Percentiles rank a stretch among this genome's conserved stretches.
These are phyloP conservation scores for Protea cynaroides DNA, from an alignment of 164 flowering plant genomes.

Conservation along the genomic window DNA sequence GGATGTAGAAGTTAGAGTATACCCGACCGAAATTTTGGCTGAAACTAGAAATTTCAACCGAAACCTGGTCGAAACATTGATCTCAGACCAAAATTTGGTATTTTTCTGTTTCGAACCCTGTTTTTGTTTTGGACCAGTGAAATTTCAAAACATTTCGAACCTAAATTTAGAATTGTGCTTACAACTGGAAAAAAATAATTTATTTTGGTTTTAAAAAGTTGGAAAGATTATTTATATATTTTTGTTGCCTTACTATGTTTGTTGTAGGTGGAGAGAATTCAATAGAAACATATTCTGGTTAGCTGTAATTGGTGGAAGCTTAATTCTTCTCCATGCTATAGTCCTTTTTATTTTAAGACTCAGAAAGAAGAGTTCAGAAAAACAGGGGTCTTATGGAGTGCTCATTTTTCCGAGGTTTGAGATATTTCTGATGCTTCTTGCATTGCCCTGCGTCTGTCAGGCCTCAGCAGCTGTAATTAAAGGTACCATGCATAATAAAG, in stretches of 20 bases:
- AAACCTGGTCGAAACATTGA: too few species aligned
- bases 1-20: too few species aligned
- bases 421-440: slow-evolving; percentile 67
- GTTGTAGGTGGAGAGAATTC: slow-evolving; percentile 73
- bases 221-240: not conserved
- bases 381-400: slow-evolving; percentile 47
- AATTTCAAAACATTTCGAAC: too few species aligned
- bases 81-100: too few species aligned
- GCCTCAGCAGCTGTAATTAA: slow-evolving; percentile 59
- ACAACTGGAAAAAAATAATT: not conserved
- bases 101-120: too few species aligned
- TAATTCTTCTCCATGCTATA: slow-evolving; percentile 54
- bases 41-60: too few species aligned
- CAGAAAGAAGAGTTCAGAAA: slow-evolving; percentile 31
- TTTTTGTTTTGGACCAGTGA: too few species aligned
- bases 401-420: slow-evolving; percentile 79
- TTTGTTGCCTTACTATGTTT: not conserved
- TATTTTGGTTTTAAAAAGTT: not conserved
- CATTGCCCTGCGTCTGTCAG: slow-evolving; percentile 65
- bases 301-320: slow-evolving; percentile 63
- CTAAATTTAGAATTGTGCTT: too few species aligned
- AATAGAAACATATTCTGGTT: slow-evolving; percentile 84
- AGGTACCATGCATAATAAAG: slow-evolving; percentile 40
- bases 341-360: slow-evolving; percentile 42
- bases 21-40: too few species aligned